Evolutionary conservation across 75 land plant genomes (phyloP), one percentile per base, ranked within the genome.

Genomic region (Azolla pinnata): DNA sequence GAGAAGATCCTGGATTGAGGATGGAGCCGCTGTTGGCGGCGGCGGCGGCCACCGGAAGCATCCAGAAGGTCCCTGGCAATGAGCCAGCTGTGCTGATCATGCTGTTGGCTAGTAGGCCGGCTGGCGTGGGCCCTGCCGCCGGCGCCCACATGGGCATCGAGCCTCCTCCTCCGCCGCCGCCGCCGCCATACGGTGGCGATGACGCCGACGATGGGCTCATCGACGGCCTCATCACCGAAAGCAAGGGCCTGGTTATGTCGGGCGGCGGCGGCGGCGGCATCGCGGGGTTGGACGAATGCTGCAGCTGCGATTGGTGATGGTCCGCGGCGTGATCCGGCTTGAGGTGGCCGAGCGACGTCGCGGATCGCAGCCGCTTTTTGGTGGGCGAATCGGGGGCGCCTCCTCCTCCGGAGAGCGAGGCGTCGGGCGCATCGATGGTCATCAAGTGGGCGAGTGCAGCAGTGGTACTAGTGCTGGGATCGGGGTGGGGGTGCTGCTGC

Each of bases 51-150:
- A 83, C 81, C 2, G 90, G 87, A 1, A 86, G 71, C 90, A 86
- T 86, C 90, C 90, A 86, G 45, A 86, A 76, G 16, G 87, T 68
- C 17, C 82, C 86, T 21, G 61, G 78, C 69, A 75, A 51, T 31
- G 59, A 46, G 27, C 76, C 68, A 31, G n/a, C n/a, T n/a, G n/a
- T n/a, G n/a, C n/a, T n/a, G n/a, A n/a, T n/a, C n/a, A n/a, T n/a
- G n/a, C 68, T 75, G 44, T 67, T 77, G 4, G 69, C 45, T 8
- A 69, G 62, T 2, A 52, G 44, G 16, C 68, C 73, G 14, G 60
- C 48, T 0, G 62, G n/a, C n/a, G n/a, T n/a, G n/a, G n/a, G n/a
- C n/a, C n/a, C 62, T n/a, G 68, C 57, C 24, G 76, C 77, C 38
- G 61, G 67, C 3, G 84, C 82, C 82, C 83, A 78, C 82, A 79